Base-by-base conservation (phyloP, 2,329 filamentous ascomycete species). In the Neoarthrinium moseri region DNA sequence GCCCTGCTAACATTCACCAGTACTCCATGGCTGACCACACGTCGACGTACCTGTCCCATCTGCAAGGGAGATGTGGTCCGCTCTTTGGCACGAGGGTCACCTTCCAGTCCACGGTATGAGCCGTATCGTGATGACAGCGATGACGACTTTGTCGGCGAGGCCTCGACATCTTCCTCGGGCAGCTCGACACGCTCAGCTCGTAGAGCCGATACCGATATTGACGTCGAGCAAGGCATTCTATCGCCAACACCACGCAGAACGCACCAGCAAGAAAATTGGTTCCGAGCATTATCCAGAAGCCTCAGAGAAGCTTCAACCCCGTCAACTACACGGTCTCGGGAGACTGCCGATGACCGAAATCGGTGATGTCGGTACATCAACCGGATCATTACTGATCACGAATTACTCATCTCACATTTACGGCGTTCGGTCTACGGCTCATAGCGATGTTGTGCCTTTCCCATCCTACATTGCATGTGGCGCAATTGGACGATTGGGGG, bases 1-100 rank as follows among this genome's bases (percentile, higher is more conserved):
- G n/a, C n/a, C n/a, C n/a, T 43, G 29, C 53, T 52, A 48, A 58
- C 58, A 57, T 59, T 23, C 32, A 55, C 18, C 53, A 96, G 91
- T 62, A 97, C 94, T 4, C 94, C 94, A 2, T 99, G 94, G 94
- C 75, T 99, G 43, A 96, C 92, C 1, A 97, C 91, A 13, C 85
- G 92, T 39, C 87, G 94, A 52, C 86, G 94, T 52, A 99, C 94
- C n/a, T 99, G 94, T 59, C 94, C 94, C 1, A 97, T 99, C 50
- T 99, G 94, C 73, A 99, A 99, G 72, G 91, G 91, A 39, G 94
- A 99, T 62, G 94, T 99, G 27, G 92, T 99, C 13, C 74, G 80
- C 23, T 84, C 80, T 7, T 66, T 90, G 52, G 78, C 83, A 15
- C 75, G 73, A 24, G 73, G 75, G 8, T 70, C 72, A 12, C 67